phyloP scores from a whole-genome alignment of 768 basidiomycete genomes.

The Mycena capillaripes region DNA sequence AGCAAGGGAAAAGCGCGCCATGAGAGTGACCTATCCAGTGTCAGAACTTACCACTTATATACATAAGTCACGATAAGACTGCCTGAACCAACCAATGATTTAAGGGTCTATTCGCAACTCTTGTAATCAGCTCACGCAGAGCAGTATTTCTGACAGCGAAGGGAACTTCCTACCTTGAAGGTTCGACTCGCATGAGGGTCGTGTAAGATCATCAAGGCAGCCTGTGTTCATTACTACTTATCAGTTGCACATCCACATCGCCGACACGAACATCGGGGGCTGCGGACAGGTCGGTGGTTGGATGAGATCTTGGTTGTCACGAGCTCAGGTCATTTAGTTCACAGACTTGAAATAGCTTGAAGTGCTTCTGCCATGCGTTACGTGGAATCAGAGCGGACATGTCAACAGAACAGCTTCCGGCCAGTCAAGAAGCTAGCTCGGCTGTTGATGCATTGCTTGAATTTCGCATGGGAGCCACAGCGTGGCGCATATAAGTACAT shows the following conservation, averaged over 20 bases:
- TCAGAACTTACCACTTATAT: background rate
- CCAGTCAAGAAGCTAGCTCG: background rate
- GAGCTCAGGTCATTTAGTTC: no score
- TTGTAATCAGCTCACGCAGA: background rate
- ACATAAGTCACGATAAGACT: background rate
- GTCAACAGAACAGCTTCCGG: background rate
- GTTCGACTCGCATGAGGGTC: background rate
- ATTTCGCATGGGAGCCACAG: background rate
- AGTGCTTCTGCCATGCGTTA: no score
- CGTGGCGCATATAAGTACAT: background rate
- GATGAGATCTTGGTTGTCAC: background rate
- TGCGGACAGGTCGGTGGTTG: background rate
- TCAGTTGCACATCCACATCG: background rate
- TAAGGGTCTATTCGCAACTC: background rate
- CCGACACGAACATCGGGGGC: background rate
- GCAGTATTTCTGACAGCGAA: background rate
- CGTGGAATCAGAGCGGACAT: conserved; percentile 2
- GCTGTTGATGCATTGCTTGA: no score
- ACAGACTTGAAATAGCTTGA: no score
- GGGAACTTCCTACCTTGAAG: background rate
- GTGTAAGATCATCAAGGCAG: background rate
- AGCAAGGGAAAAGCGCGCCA: conserved; percentile 13
- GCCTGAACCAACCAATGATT: background rate
- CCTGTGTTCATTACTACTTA: background rate
- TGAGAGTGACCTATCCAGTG: conserved; percentile 1